A percentile compares a stretch with the other conserved stretches of the same genome.
phyloP scores from a whole-genome alignment of 495 filamentous ascomycete genomes.

The Xylaria acuta region DNA sequence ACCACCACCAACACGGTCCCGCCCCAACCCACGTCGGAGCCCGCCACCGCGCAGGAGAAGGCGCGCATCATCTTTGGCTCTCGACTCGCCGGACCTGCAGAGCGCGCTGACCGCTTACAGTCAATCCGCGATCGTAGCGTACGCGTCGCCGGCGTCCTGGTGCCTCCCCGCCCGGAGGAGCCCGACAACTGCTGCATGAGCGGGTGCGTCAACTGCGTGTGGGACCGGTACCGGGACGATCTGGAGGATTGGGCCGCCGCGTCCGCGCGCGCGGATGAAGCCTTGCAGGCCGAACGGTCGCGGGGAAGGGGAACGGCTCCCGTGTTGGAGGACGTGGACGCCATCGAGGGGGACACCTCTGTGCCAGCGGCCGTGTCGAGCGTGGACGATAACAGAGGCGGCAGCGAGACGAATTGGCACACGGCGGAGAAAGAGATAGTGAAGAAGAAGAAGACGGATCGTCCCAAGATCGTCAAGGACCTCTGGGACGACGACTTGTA shows the following conservation, averaged over 20 bases:
- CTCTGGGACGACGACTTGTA: slow-evolving; percentile 71
- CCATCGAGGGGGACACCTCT: not conserved
- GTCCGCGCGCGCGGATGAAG: slow-evolving; percentile 60
- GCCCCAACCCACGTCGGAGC: slow-evolving; percentile 38
- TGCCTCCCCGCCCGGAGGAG: slow-evolving; percentile 84
- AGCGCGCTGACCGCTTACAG: slow-evolving; percentile 66
- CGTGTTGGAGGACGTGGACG: not conserved
- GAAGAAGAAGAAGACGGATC: slow-evolving; percentile 35
- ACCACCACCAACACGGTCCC: slow-evolving; percentile 20
- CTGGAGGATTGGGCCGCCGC: slow-evolving; percentile 82
- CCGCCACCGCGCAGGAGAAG: slow-evolving; percentile 55
- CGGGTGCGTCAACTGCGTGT: slow-evolving; percentile 96
- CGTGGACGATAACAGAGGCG: slow-evolving; percentile 85
- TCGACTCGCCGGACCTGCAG: slow-evolving; percentile 69
- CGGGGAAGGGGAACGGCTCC: not conserved
- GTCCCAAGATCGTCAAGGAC: slow-evolving; percentile 46
- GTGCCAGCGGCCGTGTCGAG: slow-evolving; percentile 39
- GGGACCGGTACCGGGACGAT: slow-evolving; percentile 89
- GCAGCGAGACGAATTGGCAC: slow-evolving; percentile 72
- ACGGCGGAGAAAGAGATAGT: slow-evolving; percentile 33
- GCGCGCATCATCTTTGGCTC: slow-evolving; percentile 80
- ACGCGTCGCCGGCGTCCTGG: slow-evolving; percentile 76
- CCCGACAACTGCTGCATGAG: slow-evolving; percentile 99
- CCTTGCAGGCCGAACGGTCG: slow-evolving; percentile 38
- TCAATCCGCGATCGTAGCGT: slow-evolving; percentile 58